Evolutionary conservation across 371 early-diverging fungal genomes (phyloP), one percentile per base, ranked within the genome.

Genomic region (Mucor circinelloides): DNA sequence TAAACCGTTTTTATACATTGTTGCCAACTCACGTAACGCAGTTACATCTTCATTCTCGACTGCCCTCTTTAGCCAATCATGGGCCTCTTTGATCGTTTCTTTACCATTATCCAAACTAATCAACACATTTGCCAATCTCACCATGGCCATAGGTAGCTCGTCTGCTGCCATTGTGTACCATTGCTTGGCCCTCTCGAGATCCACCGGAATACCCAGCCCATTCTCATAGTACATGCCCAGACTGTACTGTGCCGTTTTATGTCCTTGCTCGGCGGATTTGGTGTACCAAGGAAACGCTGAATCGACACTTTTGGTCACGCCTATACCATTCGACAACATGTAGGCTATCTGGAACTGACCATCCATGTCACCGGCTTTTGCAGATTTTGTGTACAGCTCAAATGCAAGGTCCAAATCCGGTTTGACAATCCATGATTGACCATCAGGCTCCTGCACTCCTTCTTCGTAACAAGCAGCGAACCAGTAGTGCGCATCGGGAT

Each of bases 251-350:
- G 87, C 83, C 15, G 63, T 61, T 6, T 69, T 55, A 66, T 85
- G 71, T 2, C 86, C 83, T 28, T 77, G 68, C 10, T 79, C 71
- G 6, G 87, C 86, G 30, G 89, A 82, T 56, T 73, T 73, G 8
- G 40, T 48, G 58, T 82, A 87, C 85, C 85, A 88, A 2, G 72
- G 31, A 54, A 84, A 74, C 2, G 89, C 87, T 21, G 72, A 72
- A 28, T 50, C 34, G 6, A 62, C 58, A 66, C 86, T 74, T 52
- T 76, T 74, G 0, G 46, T 17, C 1, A 48, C 48, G 1, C 25
- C 42, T 23, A 54, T 50, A 1, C 74, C 74, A 44, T 87, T 77
- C 13, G 81, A 68, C 12, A 79, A 70, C 75, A 79, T 78, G 2
- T 71, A 68, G 2, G 77, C 83, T 4, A 72, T 69, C 23, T 73